phyloP scores from a whole-genome alignment of 2,329 filamentous ascomycete genomes.

The Neofusicoccum kwambonambiense region DNA sequence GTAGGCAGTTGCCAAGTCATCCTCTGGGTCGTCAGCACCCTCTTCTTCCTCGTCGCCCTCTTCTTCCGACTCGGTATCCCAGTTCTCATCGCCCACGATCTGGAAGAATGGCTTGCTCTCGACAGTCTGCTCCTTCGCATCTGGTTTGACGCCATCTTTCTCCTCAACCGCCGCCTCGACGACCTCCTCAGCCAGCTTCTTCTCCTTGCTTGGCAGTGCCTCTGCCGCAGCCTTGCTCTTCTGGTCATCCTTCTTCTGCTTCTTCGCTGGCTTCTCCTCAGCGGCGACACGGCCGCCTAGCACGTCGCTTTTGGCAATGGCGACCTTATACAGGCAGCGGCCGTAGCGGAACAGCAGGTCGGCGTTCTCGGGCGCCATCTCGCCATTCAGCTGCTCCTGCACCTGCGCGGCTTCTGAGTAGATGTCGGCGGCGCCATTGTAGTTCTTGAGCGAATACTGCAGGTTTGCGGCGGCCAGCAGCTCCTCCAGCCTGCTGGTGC shows the following conservation, averaged over 20 bases:
- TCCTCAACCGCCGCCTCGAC: constrained; percentile 42
- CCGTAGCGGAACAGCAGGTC: constrained; percentile 95
- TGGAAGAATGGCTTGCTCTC: constrained; percentile 80
- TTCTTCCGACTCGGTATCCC: constrained; percentile 72
- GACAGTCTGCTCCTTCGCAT: constrained; percentile 38
- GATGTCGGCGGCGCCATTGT: constrained; percentile 77
- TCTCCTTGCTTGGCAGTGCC: constrained; percentile 32
- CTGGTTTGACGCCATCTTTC: constrained; percentile 44
- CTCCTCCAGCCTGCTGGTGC: constrained; percentile 68
- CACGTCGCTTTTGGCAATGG: constrained; percentile 91
- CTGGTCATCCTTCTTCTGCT: constrained; percentile 46
- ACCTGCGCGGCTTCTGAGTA: constrained; percentile 83
- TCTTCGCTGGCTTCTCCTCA: constrained; percentile 49
- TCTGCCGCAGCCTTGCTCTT: constrained; percentile 27
- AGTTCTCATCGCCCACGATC: constrained; percentile 92
- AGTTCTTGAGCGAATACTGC: constrained; percentile 87
- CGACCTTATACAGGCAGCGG: constrained; percentile 88
- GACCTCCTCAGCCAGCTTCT: constrained; percentile 45
- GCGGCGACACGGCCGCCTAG: constrained; percentile 75
- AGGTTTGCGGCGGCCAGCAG: constrained; percentile 77
- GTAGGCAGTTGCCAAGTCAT: constrained; percentile 64
- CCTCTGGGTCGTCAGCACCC: constrained; percentile 51
- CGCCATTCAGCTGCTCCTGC: constrained; percentile 85
- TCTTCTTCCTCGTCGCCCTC: constrained; percentile 53
- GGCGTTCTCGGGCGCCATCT: constrained; percentile 85